Evolutionary conservation across 306 rosid genomes (phyloP).

Genomic region (Cicer bijugum): DNA sequence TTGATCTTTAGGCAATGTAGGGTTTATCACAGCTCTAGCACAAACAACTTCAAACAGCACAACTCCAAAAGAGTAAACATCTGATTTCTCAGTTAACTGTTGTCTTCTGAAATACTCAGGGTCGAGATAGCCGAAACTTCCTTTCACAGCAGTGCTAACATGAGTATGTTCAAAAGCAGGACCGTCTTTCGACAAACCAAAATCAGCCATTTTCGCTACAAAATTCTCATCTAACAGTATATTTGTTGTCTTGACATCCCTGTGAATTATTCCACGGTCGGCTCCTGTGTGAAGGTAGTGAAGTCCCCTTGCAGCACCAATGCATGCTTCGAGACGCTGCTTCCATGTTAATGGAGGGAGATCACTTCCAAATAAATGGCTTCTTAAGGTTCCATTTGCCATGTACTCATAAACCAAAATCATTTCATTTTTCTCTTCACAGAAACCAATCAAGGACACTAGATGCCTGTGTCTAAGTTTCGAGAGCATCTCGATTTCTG

Average conservation of each 20-base stretch:
- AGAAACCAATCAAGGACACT: conserved; percentile 91
- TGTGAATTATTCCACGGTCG: conserved; percentile 87
- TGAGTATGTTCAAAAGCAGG: conserved; percentile 91
- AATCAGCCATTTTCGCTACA: conserved; percentile 92
- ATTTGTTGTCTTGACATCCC: conserved; percentile 96
- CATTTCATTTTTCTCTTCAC: conserved; percentile 94
- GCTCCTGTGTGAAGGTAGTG: conserved; percentile 97
- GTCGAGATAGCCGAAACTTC: conserved; percentile 94
- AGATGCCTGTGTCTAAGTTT: conserved; percentile 93
- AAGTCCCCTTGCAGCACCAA: conserved; percentile 94
- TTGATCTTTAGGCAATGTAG: conserved; percentile 86
- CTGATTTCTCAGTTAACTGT: conserved; percentile 95
- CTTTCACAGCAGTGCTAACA: conserved; percentile 97
- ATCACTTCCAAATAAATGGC: conserved; percentile 86
- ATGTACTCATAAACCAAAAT: conserved; percentile 92
- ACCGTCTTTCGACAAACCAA: conserved; percentile 89
- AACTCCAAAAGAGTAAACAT: conserved; percentile 92
- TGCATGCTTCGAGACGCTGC: conserved; percentile 87
- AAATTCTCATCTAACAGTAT: conserved; percentile 81
- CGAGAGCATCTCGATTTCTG: conserved; percentile 98
- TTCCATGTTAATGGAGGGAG: conserved; percentile 83
- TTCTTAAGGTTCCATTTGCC: conserved; percentile 94
- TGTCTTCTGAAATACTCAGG: conserved; percentile 93
- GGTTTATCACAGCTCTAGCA: conserved; percentile 93
- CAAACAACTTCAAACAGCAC: conserved; percentile 88